These are phyloP conservation scores for Byssothecium circinans DNA, from an alignment of 2,329 filamentous ascomycete species.

Conservation along the genomic window DNA sequence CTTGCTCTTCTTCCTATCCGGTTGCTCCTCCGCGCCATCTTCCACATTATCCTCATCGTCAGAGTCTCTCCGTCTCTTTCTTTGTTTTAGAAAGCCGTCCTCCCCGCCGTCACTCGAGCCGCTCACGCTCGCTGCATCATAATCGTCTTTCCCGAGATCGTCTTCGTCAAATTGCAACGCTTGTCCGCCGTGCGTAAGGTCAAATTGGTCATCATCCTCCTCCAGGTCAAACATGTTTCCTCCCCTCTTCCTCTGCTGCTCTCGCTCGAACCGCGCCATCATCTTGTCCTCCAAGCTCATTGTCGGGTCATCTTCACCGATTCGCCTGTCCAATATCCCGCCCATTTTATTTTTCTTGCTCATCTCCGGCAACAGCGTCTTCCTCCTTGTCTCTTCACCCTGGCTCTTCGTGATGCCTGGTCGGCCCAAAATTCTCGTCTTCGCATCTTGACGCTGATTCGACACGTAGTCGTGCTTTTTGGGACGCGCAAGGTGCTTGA, in stretches of 20 bases:
- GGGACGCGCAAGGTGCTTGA: conserved; percentile 75
- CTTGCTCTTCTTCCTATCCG: conserved; percentile 89
- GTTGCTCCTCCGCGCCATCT: conserved; percentile 55
- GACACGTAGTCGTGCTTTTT: conserved; percentile 86
- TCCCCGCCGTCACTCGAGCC: conserved; percentile 47
- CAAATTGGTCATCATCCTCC: conserved; percentile 71
- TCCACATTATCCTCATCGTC: conserved; percentile 43
- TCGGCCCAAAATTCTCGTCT: conserved; percentile 64
- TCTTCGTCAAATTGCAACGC: conserved; percentile 65
- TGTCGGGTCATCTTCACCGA: conserved; percentile 91
- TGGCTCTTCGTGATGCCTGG: conserved; percentile 83
- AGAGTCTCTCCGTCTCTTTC: conserved; percentile 51
- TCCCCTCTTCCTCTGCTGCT: conserved; percentile 81
- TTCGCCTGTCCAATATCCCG: conserved; percentile 87
- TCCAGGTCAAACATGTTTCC: conserved; percentile 87
- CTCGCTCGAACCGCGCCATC: conserved; percentile 84
- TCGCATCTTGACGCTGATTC: conserved; percentile 56
- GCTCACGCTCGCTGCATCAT: conserved; percentile 73
- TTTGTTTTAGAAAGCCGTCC: conserved; percentile 40
- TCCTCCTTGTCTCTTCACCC: conserved; percentile 82
- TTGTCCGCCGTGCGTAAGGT: conserved; percentile 82
- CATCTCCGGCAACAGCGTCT: conserved; percentile 87
- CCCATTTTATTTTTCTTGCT: conserved; percentile 87
- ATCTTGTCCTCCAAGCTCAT: conserved; percentile 94
- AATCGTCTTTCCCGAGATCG: conserved; percentile 65